Evolutionary conservation across 495 filamentous ascomycete species (phyloP).

Genomic region (Tirmania nivea): DNA sequence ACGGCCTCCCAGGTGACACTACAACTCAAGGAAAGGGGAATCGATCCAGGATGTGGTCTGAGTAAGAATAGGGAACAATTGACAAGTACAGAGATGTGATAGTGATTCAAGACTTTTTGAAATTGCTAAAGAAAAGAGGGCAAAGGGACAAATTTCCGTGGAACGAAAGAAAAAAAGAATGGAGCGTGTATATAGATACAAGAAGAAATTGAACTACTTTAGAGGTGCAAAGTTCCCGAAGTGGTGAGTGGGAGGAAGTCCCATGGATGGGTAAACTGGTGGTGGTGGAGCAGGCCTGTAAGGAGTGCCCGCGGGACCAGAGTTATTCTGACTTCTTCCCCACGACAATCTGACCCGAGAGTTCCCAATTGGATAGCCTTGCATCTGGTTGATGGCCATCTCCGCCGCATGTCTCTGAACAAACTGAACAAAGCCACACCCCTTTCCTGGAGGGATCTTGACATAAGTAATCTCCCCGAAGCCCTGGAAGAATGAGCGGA

Average conservation of each 20-base stretch:
- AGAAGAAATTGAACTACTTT: conserved; percentile 36
- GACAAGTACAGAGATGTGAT: neutral
- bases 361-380: conserved; percentile 98
- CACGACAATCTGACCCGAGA: conserved; percentile 92
- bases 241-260: conserved; percentile 52
- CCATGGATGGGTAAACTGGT: conserved; percentile 69
- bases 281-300: conserved; percentile 91
- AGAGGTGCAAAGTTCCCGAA: conserved; percentile 52
- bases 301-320: conserved; percentile 84
- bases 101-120: neutral
- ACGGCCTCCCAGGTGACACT: conserved; percentile 2
- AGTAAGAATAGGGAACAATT: conserved; percentile 6
- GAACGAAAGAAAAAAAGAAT: conserved; percentile 3
- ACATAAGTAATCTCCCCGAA: conserved; percentile 99
- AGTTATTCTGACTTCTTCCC: conserved; percentile 98
- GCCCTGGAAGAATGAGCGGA: conserved; percentile 97
- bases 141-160: conserved; percentile 4
- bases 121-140: conserved; percentile 17
- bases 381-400: conserved; percentile 99
- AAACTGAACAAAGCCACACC: conserved; percentile 97
- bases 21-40: conserved; percentile 5
- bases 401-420: conserved; percentile 97
- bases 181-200: conserved; percentile 9
- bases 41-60: conserved; percentile 1
- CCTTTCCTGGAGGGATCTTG: conserved; percentile 98